A percentile compares a stretch with the other conserved stretches of the same genome.
These are phyloP conservation scores for Auriscalpium vulgare DNA, from an alignment of 768 basidiomycete species.

Conservation along the genomic window DNA sequence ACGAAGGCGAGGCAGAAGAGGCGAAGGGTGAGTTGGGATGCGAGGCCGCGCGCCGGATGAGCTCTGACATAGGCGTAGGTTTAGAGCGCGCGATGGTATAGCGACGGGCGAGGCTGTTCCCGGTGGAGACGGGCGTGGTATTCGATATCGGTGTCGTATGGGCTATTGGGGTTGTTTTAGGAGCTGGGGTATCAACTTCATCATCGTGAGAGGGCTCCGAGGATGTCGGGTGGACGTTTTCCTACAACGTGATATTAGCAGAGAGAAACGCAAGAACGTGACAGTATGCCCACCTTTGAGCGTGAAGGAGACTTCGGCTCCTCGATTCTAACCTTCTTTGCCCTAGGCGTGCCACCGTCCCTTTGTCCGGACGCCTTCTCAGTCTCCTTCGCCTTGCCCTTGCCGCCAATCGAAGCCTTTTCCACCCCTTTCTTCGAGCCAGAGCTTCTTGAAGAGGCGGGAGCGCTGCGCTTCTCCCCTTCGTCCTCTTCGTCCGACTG, in stretches of 20 bases:
- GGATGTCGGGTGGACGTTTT: background rate
- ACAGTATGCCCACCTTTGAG: background rate
- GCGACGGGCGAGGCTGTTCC: background rate
- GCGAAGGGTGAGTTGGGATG: constrained; percentile 56
- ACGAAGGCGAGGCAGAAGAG: constrained; percentile 20
- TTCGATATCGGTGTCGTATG: no score
- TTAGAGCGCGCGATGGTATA: constrained; percentile 22
- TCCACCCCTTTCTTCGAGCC: no score
- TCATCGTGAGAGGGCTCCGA: background rate
- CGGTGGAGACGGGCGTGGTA: no score
- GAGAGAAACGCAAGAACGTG: background rate
- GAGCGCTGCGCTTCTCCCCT: no score
- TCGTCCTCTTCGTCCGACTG: constrained; percentile 18
- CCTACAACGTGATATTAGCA: background rate
- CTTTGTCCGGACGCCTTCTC: background rate
- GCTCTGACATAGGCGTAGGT: constrained; percentile 62
- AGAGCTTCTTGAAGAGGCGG: no score
- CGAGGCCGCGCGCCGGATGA: constrained; percentile 65
- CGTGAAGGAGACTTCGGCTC: background rate
- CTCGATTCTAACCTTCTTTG: background rate
- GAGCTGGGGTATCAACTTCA: background rate
- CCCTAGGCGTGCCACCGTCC: background rate
- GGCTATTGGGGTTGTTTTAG: no score
- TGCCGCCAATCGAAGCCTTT: background rate
- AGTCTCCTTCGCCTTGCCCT: background rate